Conservation (phyloP, 768 basidiomycete species). For the Kwoniella dejecticola region DNA sequence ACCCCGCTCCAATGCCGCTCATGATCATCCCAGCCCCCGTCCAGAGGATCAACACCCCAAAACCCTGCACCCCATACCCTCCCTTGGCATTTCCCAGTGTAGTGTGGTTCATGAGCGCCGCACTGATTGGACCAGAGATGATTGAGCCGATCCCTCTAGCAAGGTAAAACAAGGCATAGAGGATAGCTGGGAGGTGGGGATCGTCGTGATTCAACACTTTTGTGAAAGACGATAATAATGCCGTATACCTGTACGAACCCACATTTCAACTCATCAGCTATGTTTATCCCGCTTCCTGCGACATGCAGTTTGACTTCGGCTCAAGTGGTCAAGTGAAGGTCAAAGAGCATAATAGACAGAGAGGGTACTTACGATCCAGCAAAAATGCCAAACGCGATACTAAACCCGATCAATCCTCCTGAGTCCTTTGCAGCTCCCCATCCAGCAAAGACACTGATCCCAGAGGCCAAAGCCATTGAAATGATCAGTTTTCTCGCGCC, state of each 20-base stretch:
- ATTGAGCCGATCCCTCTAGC: conserved; percentile 35
- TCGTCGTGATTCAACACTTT: conserved; percentile 25
- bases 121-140: conserved; percentile 29
- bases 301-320: too few relatives aligned
- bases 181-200: conserved; percentile 31
- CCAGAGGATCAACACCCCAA: conserved; percentile 34
- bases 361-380: conserved; percentile 25
- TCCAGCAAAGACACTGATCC: conserved; percentile 26
- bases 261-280: conserved; percentile 6
- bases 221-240: not conserved
- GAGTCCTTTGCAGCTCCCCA: conserved; percentile 34
- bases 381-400: conserved; percentile 30
- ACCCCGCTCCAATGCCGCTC: conserved; percentile 35
- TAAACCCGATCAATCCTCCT: conserved; percentile 29
- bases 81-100: conserved; percentile 19
- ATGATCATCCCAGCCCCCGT: conserved; percentile 25
- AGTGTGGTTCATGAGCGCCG: conserved; percentile 22
- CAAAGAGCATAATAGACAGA: too few relatives aligned
- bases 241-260: conserved; percentile 23
- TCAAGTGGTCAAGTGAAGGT: too few relatives aligned
- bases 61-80: conserved; percentile 33
- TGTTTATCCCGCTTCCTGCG: not conserved
- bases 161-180: conserved; percentile 35
- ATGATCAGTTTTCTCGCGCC: conserved; percentile 25
- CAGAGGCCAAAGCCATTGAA: conserved; percentile 21